Conservation (phyloP, 2,329 filamentous ascomycete species). For the Diaporthe vexans region DNA sequence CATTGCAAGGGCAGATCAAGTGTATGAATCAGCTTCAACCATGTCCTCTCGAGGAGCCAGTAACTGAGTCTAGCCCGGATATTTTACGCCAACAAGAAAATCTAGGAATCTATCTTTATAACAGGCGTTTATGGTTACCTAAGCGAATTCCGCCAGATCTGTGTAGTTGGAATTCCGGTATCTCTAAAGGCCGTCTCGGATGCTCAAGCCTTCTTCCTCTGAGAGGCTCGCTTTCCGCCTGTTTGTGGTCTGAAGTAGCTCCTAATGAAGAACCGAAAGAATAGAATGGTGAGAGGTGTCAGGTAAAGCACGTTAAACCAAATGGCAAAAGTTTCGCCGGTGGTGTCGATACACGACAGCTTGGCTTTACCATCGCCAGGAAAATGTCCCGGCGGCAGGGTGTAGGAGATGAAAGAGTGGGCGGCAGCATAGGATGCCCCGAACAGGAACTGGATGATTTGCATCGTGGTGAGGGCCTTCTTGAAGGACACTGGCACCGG, state of each 20-base stretch:
- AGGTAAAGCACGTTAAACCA: constrained; percentile 91
- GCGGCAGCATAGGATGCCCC: constrained; percentile 82
- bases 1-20: too few species aligned
- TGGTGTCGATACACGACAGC: constrained; percentile 80
- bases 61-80: too few species aligned
- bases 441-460: constrained; percentile 91
- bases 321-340: constrained; percentile 87
- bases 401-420: constrained; percentile 88
- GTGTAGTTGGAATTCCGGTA: not conserved
- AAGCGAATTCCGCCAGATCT: not conserved
- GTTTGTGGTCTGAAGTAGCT: constrained; percentile 67
- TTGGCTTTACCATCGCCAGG: not conserved
- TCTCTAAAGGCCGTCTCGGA: not conserved
- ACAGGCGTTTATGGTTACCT: not conserved
- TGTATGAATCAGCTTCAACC: too few species aligned
- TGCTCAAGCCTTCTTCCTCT: not conserved
- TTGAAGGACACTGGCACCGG: constrained; percentile 85
- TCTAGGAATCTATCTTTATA: not conserved
- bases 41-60: too few species aligned
- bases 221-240: not conserved
- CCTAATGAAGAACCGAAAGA: constrained; percentile 88
- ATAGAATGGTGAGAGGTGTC: constrained; percentile 84
- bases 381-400: constrained; percentile 65
- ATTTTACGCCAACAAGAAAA: too few species aligned
- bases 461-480: constrained; percentile 86